Base-by-base conservation (phyloP, 345 rosid genomes). In the Eucalyptus cladocalyx region DNA sequence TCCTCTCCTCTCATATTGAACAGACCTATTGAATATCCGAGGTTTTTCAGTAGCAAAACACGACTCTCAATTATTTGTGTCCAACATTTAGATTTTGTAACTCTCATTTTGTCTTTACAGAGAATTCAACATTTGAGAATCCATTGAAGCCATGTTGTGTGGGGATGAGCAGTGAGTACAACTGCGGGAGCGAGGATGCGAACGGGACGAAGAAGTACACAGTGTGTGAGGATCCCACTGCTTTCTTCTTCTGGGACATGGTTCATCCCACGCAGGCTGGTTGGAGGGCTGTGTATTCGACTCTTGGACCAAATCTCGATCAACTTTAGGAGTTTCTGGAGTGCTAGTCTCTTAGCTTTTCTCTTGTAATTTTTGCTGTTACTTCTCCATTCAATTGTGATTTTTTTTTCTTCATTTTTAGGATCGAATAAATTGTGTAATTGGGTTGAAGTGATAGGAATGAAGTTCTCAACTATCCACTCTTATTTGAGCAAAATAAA, bases 131-230 rank as follows among this genome's bases (percentile, higher is more conserved):
- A 89, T 94, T 94, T 88, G 93, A 60, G 91, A 92, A 92, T 50
- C 97, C 94, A n/a, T 86, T 95, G 90, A 89, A 60, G 93, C 96
- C 96, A 47, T 90, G 91, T 51, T 90, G 91, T 28, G 54, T 15
- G 11, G 89, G 91, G 10, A 48, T 40, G 13, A 83, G 87, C n/a
- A 43, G 30, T 2, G 83, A 28, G 30, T 60, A 80, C 60, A 19
- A 40, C 51, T 90, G 91, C 56, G 91, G 89, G 40, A 87, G 87
- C 43, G 53, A 83, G 49, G 91, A 90, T 28, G 69, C 32, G 49
- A 21, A 90, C 45, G 91, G 91, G 30, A 58, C 45, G 65, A 90
- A 88, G 87, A 89, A 40, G 91, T 93, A 93, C 86, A 88, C 87
- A 21, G 83, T 89, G 13, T 93, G 94, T 47, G 89, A 89, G 42